phyloP scores from a whole-genome alignment of 31 red algal genomes.

The Porphyra umbilicalis region DNA sequence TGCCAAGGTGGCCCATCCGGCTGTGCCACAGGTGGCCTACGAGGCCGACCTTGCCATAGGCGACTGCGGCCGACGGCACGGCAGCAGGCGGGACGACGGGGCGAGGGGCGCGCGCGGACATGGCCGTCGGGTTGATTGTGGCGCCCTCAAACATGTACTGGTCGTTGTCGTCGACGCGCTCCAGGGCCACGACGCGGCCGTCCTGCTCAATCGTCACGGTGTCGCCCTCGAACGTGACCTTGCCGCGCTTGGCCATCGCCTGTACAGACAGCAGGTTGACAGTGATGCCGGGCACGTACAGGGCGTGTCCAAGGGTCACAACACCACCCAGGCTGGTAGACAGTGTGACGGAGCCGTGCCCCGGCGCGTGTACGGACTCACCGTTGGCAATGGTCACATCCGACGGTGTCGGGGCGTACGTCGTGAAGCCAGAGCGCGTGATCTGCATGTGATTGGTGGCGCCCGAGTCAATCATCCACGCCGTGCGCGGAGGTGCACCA shows the following conservation, averaged over 20 bases:
- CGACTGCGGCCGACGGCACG: no score
- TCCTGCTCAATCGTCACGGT: background rate
- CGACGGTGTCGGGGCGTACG: background rate
- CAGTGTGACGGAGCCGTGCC: background rate
- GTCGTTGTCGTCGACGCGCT: background rate
- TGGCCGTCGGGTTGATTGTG: background rate
- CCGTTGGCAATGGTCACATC: background rate
- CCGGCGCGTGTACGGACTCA: background rate
- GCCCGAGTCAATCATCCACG: background rate
- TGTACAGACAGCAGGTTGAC: background rate
- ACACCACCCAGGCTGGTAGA: background rate
- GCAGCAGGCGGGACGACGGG: no score
- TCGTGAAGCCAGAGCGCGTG: background rate
- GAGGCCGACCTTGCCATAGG: background rate
- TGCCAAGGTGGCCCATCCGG: background rate
- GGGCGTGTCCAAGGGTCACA: background rate
- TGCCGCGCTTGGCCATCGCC: background rate
- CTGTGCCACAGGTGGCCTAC: background rate
- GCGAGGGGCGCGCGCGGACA: no score
- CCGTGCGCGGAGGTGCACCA: background rate
- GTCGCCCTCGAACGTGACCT: background rate
- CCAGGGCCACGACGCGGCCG: background rate
- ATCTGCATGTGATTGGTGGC: background rate
- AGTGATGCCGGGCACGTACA: background rate
- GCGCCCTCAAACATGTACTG: background rate